phyloP scores from a whole-genome alignment of 257 asterid species.

The Buddleja alternifolia region DNA sequence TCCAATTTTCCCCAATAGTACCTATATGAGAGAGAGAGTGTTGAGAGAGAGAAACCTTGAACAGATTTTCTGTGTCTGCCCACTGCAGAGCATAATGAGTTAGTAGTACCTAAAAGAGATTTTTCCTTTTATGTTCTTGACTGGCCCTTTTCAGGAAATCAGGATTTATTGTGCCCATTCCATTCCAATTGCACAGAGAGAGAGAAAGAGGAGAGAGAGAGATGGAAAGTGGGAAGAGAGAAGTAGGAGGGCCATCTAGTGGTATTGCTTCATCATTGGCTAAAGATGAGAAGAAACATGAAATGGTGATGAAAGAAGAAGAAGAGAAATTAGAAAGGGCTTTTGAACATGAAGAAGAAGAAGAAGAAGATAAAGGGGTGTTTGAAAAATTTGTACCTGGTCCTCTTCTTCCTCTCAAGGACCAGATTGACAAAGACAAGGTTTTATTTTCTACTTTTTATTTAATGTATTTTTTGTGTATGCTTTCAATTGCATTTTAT shows the following conservation, averaged over 20 bases:
- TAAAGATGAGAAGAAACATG: slow-evolving; percentile 35
- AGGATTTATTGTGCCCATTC: neutral
- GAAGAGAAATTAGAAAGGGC: no score
- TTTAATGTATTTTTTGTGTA: neutral
- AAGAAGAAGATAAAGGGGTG: slow-evolving; percentile 39
- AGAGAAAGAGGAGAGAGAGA: slow-evolving; percentile 21
- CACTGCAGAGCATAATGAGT: no score
- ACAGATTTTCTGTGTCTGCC: slow-evolving; percentile 30
- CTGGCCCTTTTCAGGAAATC: neutral
- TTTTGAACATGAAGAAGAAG: slow-evolving; percentile 31
- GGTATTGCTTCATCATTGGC: slow-evolving; percentile 26
- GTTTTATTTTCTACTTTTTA: slow-evolving; percentile 29
- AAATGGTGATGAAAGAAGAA: slow-evolving; percentile 23
- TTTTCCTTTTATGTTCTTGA: slow-evolving; percentile 8
- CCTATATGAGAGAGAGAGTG: neutral
- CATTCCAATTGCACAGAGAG: neutral
- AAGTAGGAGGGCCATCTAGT: slow-evolving; percentile 59
- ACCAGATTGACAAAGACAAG: slow-evolving; percentile 80
- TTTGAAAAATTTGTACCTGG: slow-evolving; percentile 61
- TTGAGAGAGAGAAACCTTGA: neutral
- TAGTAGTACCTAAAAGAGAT: no score
- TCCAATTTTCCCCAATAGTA: no score
- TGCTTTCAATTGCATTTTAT: neutral
- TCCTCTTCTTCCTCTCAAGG: slow-evolving; percentile 83
- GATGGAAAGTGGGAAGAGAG: slow-evolving; percentile 47